A percentile compares a stretch with the other conserved stretches of the same genome.
phyloP scores from a whole-genome alignment of 805 yeast genomes.

The Saccharomycopsis sp. region DNA sequence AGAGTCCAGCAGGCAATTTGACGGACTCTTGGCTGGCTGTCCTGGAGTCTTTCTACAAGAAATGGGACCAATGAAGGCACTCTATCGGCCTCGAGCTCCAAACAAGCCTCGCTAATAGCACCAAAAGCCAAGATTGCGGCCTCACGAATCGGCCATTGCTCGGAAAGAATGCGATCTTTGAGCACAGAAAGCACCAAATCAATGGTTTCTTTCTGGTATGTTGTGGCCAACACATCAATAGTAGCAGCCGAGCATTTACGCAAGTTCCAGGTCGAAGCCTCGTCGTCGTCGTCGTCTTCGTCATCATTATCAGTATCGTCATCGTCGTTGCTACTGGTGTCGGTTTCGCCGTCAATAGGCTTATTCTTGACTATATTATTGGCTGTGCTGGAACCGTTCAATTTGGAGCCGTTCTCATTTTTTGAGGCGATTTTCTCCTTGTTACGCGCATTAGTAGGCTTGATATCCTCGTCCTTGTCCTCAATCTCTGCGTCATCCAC shows the following conservation, averaged over 20 bases:
- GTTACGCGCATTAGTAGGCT: slow-evolving; percentile 69
- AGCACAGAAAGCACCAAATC: slow-evolving; percentile 65
- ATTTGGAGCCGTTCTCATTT: slow-evolving; percentile 24
- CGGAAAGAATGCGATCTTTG: slow-evolving; percentile 59
- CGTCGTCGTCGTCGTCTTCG: slow-evolving; percentile 64
- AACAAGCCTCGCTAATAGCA: slow-evolving; percentile 87
- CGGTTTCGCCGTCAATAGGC: slow-evolving; percentile 18
- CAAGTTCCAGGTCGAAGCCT: slow-evolving; percentile 76
- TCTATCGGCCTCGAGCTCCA: slow-evolving; percentile 60
- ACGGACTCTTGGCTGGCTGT: slow-evolving; percentile 75
- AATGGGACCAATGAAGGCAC: slow-evolving; percentile 80
- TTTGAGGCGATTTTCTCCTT: slow-evolving; percentile 38
- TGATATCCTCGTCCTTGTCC: slow-evolving; percentile 83
- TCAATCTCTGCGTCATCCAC: slow-evolving; percentile 71
- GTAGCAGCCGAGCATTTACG: slow-evolving; percentile 95
- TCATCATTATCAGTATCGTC: slow-evolving; percentile 61
- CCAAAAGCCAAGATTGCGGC: slow-evolving; percentile 93
- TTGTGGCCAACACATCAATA: slow-evolving; percentile 69
- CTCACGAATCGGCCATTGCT: slow-evolving; percentile 85
- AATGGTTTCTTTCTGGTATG: slow-evolving; percentile 61
- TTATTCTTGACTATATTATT: slow-evolving; percentile 18
- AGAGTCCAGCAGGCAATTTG: slow-evolving; percentile 96
- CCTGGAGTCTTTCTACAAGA: slow-evolving; percentile 71
- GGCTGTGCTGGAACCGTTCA: slow-evolving; percentile 15
- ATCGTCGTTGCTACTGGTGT: slow-evolving; percentile 31